Evolutionary conservation across 2,329 filamentous ascomycete species (phyloP).

Genomic region (Monosporascus sp.): DNA sequence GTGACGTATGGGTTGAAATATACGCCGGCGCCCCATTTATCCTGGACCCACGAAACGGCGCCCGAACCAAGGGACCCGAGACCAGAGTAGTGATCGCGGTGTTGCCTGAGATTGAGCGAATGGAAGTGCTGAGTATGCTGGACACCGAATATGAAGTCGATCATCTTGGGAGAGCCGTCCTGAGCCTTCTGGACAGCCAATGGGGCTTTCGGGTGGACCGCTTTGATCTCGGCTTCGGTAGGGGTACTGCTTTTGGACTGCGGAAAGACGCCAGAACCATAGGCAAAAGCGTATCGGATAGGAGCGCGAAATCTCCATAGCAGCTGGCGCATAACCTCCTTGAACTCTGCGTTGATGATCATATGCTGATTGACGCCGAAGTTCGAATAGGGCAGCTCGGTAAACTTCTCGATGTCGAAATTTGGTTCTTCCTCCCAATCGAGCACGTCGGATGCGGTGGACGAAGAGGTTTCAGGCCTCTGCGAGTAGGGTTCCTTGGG

Average conservation of each 20-base stretch:
- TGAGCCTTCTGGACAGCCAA: conserved; percentile 78
- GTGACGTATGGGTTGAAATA: conserved; percentile 97
- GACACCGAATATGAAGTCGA: conserved; percentile 97
- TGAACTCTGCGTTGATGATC: conserved; percentile 91
- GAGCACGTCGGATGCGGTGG: conserved; percentile 18
- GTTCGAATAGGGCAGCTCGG: conserved; percentile 68
- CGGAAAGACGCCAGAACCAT: conserved; percentile 93
- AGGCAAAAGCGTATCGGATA: conserved; percentile 94
- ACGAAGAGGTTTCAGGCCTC: conserved; percentile 6
- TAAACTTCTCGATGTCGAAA: conserved; percentile 67
- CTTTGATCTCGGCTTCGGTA: conserved; percentile 51
- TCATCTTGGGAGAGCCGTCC: conserved; percentile 87
- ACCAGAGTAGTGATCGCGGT: conserved; percentile 87
- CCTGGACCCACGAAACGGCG: conserved; percentile 78
- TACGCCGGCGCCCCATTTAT: conserved; percentile 83
- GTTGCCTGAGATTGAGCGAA: conserved; percentile 81
- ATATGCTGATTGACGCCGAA: conserved; percentile 98
- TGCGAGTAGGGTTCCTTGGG: conserved; percentile 20
- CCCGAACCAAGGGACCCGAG: conserved; percentile 80
- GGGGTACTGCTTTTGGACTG: conserved; percentile 56
- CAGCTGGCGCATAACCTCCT: conserved; percentile 80
- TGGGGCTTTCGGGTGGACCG: conserved; percentile 77
- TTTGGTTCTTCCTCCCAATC: conserved; percentile 75
- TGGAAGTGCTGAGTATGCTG: conserved; percentile 96
- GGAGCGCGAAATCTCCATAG: conserved; percentile 89